Conservation (phyloP, 2,329 filamentous ascomycete species). For the Neopestalotiopsis sp. region DNA sequence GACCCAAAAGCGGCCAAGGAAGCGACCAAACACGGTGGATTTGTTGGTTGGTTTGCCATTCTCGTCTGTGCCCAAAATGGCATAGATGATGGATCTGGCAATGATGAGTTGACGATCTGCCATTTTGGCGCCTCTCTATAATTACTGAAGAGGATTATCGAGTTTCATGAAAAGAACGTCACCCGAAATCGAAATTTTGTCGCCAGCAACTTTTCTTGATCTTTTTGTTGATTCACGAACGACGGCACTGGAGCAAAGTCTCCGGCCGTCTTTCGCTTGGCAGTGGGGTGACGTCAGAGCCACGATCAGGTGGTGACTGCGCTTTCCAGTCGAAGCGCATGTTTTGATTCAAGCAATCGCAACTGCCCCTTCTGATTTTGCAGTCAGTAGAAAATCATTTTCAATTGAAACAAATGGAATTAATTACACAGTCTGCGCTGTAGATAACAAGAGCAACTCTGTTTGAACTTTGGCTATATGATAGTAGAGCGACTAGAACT, state of each 20-base stretch:
- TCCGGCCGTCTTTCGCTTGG: neutral
- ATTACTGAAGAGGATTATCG: neutral
- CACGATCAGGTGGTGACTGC: neutral
- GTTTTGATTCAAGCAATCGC: neutral
- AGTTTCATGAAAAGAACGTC: neutral
- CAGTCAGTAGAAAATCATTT: neutral
- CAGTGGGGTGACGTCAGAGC: constrained; percentile 1
- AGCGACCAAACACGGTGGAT: constrained; percentile 42
- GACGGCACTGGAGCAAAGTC: neutral
- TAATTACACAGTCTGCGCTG: no score
- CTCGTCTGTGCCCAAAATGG: constrained; percentile 38
- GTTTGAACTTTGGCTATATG: no score
- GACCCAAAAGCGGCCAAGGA: constrained; percentile 47
- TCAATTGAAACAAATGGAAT: neutral
- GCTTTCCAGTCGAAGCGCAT: neutral
- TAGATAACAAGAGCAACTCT: no score
- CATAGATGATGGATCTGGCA: constrained; percentile 46
- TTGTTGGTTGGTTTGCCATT: constrained; percentile 32
- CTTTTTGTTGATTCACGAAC: constrained; percentile 1
- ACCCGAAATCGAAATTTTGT: no score
- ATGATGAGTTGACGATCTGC: constrained; percentile 37
- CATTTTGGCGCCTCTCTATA: constrained; percentile 25
- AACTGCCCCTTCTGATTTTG: neutral
- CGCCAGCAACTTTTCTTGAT: neutral
- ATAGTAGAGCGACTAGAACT: no score